phyloP scores from a whole-genome alignment of 108 stramenopile genomes.

The Conticribra weissflogii region DNA sequence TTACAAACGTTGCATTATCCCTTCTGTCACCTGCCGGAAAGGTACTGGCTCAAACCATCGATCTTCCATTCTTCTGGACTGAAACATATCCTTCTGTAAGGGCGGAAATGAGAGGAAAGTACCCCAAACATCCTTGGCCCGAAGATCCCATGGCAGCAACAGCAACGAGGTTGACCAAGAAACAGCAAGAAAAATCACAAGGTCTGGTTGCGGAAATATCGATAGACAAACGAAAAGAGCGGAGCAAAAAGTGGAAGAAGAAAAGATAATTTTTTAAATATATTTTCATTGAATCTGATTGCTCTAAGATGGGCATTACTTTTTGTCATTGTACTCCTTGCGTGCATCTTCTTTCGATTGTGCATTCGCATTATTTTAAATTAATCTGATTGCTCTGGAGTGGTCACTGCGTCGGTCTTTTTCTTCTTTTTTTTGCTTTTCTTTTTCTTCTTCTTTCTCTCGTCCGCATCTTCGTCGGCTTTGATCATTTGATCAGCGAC shows the following conservation, averaged over 20 bases:
- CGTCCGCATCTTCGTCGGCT: slow-evolving; percentile 62
- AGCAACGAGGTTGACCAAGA: slow-evolving; percentile 63
- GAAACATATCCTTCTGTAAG: slow-evolving; percentile 62
- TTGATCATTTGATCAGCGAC: slow-evolving; percentile 73
- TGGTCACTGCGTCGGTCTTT: too few relatives aligned
- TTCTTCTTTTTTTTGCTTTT: slow-evolving; percentile 66
- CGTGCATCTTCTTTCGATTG: too few relatives aligned
- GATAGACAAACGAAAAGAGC: too few relatives aligned
- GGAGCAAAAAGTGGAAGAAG: background rate
- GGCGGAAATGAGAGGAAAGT: slow-evolving; percentile 63
- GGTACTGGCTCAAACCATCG: slow-evolving; percentile 54
- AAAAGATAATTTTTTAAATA: background rate
- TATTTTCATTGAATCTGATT: background rate
- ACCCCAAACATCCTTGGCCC: slow-evolving; percentile 77
- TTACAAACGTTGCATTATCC: slow-evolving; percentile 47
- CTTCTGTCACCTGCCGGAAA: slow-evolving; percentile 63
- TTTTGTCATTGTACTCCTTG: too few relatives aligned
- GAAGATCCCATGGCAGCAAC: slow-evolving; percentile 58
- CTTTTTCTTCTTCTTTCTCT: slow-evolving; percentile 61
- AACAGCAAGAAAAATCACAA: slow-evolving; percentile 41
- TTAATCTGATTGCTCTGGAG: background rate
- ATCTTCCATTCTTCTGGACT: slow-evolving; percentile 69
- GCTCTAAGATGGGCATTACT: too few relatives aligned
- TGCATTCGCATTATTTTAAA: background rate
- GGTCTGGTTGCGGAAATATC: too few relatives aligned